These are phyloP conservation scores for Penicillium roqueforti DNA, from an alignment of 495 filamentous ascomycete species.

Conservation along the genomic window DNA sequence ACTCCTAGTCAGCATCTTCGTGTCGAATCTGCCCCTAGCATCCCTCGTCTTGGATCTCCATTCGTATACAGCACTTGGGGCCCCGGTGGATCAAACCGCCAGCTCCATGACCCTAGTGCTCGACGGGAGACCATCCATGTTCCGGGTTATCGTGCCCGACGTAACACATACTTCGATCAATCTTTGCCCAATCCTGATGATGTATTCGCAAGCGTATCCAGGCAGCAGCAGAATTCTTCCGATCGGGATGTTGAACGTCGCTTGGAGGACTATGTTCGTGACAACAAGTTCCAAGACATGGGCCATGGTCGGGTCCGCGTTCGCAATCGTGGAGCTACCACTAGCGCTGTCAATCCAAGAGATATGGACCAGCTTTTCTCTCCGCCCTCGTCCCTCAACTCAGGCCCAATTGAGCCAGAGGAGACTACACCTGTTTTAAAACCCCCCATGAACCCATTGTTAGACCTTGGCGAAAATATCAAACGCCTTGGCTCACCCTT, in stretches of 20 bases:
- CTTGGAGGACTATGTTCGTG: conserved; percentile 47
- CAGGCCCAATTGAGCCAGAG: conserved; percentile 32
- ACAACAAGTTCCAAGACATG: conserved; percentile 41
- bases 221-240: conserved; percentile 44
- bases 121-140: conserved; percentile 44
- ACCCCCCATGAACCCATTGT: conserved; percentile 25
- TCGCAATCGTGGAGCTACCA: conserved; percentile 49
- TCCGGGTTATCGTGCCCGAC: conserved; percentile 43
- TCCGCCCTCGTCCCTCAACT: conserved; percentile 40
- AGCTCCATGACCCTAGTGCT: conserved; percentile 26
- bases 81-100: conserved; percentile 41
- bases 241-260: conserved; percentile 43
- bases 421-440: conserved; percentile 24
- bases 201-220: conserved; percentile 41
- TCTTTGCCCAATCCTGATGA: conserved; percentile 51
- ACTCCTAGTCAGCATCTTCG: conserved; percentile 19
- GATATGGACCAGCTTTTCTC: conserved; percentile 48
- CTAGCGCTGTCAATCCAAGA: conserved; percentile 35
- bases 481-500: conserved; percentile 53
- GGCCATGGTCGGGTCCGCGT: conserved; percentile 48
- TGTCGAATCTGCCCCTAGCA: conserved; percentile 23
- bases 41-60: conserved; percentile 51
- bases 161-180: conserved; percentile 44
- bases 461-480: conserved; percentile 38
- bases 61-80: conserved; percentile 56